Evolutionary conservation across 1,284 basidiomycete species (phyloP), one percentile per base, ranked within the genome.

Genomic region (Sanguinoderma infundibulare): DNA sequence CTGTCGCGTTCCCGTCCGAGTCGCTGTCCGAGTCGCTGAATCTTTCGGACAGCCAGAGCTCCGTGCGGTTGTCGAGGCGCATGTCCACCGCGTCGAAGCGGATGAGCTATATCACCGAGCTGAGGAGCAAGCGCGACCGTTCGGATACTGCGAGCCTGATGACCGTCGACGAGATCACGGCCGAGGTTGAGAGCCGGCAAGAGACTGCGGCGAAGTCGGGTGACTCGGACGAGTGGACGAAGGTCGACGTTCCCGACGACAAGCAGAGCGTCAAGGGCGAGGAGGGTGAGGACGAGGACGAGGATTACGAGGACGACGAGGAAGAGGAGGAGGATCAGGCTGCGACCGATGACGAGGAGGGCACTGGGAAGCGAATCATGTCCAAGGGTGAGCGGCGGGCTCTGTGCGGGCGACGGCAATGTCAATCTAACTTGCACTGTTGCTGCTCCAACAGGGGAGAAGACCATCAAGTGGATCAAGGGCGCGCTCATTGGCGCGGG

Each of bases 131-230:
- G 74, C 86, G 90, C 15, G 95, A 97, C 71, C 82, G 85, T 50
- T 92, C 92, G 2, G 96, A 98, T 71, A 92, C 92, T 1, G 94
- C 94, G 5, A 96, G 94, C 72, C 77, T 99, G 68, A 83, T 99
- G 72, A 99, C 97, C 0, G 93, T 99, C 15, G 97, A 99, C 72
- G 95, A 99, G 77, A 98, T 99, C 69, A 98, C 97, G 0, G 96
- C 95, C 5, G 94, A 97, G 70, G 94, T 99, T 1, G 97, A 98
- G 78, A 94, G 90, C 70, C 82, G 96, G 17, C 80, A 88, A 70
- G 80, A 83, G 66, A 85, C 83, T 68, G 79, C 79, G 69, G 77
- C 77, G 9, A 74, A 78, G 24, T 79, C 78, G 15, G 81, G 81
- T 34, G 86, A 85, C 42, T 77, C 79, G 2, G 88, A 89, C 53